Evolutionary conservation across 2,329 filamentous ascomycete species (phyloP), one percentile per base, ranked within the genome.

Genomic region (Orbilia quercus): DNA sequence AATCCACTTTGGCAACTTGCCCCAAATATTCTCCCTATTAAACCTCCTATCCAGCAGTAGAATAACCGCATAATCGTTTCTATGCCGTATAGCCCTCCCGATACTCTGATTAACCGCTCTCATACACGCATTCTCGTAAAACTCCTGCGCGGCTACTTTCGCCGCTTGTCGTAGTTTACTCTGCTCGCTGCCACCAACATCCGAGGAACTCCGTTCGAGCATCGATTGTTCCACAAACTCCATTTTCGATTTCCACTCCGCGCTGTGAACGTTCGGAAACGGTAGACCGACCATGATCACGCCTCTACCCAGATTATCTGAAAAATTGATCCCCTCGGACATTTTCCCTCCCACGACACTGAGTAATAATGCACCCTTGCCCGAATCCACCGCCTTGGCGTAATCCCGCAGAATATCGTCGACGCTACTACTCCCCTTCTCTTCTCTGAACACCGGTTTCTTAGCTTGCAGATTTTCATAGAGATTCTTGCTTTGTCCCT

Each of bases 311-410:
- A 99, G 87, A 1, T 77, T 78, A 81, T 99, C 93, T 0, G 91
- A 94, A 82, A 99, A 99, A 81, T 99, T 99, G 82, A 99, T 99
- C 76, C 95, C 95, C 81, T 99, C 95, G 67, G 91, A 96, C 82
- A 99, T 89, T 76, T 94, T 96, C 12, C 95, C 95, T 62, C 94
- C 94, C 1, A 99, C 90, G 1, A 99, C 93, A 60, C 92, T 93
- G 23, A 99, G 86, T 0, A 99, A 85, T 0, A 98, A 82, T 0
- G 91, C 94, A 0, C 93, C 93, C 51, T 85, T 84, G 1, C 80
- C 84, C 42, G 79, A 81, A 77, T 80, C 84, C 38, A 98, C 89
- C 1, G 89, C 88, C 22, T 85, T 81, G 6, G 87, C 87, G 80
- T 98, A 99, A 14, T 87, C 84, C 36, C 85, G 82, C 2, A 99